Base-by-base conservation (phyloP, 129 eudicot species). In the Tagetes patula region DNA sequence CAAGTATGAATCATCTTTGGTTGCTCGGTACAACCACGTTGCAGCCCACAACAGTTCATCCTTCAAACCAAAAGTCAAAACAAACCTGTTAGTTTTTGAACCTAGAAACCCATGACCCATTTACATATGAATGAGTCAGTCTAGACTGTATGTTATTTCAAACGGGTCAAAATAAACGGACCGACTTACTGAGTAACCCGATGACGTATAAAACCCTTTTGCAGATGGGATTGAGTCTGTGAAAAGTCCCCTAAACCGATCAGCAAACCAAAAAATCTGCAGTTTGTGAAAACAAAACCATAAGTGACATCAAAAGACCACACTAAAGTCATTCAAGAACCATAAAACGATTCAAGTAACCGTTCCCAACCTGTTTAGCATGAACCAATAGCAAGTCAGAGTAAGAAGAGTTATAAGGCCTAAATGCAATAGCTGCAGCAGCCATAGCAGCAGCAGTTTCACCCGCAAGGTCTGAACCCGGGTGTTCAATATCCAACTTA, bases 371-470 rank as follows among this genome's bases (percentile, higher is more conserved):
- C 89, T 89, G 96, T 80, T 88, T 84, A 20, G 97, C 91, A 80
- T 91, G 97, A 46, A 82, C 81, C 37, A 88, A 67, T 20, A 89
- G 91, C 38, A 84, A 76, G 56, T 77, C 72, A 33, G 94, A 86
- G 82, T 91, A 91, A 64, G 93, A 84, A 66, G 97, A 85, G 73
- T 91, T 81, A 46, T 81, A 91, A 73, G 93, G 86, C 73, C 70
- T 75, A 77, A 91, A 87, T 30, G 90, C 91, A 10, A 91, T 53
- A 39, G 91, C 82, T 38, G 98, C 91, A 4, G 98, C 92, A 39
- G 98, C 98, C 74, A 92, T 52, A 47, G 98, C 96, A 39, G 98
- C 96, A 0, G 98, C 95, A 5, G 98, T 87, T 89, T 92, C 98
- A 70, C 89, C 98, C 38, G 91, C 98, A 27, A 92, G 94, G 77